phyloP scores from a whole-genome alignment of 345 rosid genomes.

The Pistacia integerrima region DNA sequence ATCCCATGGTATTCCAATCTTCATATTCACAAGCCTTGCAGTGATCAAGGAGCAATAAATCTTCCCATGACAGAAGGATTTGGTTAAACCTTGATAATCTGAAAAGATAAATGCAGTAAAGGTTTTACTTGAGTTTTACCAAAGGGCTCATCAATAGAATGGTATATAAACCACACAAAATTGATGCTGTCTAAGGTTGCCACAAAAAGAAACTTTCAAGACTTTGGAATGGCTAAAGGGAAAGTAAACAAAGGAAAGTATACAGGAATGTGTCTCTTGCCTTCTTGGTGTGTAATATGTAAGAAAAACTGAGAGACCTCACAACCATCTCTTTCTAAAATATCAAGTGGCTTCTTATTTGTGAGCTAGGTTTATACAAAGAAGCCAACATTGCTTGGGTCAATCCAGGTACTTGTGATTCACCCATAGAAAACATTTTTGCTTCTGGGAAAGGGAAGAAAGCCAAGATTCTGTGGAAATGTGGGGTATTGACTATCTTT shows the following conservation, averaged over 20 bases:
- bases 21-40: slow-evolving; percentile 80
- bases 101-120: slow-evolving; percentile 23
- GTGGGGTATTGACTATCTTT: too few species aligned
- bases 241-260: background rate
- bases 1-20: slow-evolving; percentile 90
- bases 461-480: background rate
- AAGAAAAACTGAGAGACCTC: background rate
- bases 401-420: background rate
- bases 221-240: background rate
- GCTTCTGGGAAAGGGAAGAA: background rate
- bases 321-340: background rate
- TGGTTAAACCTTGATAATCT: slow-evolving; percentile 98
- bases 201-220: background rate
- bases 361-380: background rate
- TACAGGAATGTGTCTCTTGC: background rate
- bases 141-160: background rate
- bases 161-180: background rate
- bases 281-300: background rate
- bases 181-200: background rate
- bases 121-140: background rate
- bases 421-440: too few species aligned
- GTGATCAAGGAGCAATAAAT: slow-evolving; percentile 89
- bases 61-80: slow-evolving; percentile 84
- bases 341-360: background rate
- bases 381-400: background rate